A percentile compares a stretch with the other conserved stretches of the same genome.
phyloP scores from a whole-genome alignment of 2,329 filamentous ascomycete genomes.

The Hymenoscyphus fraxineus region DNA sequence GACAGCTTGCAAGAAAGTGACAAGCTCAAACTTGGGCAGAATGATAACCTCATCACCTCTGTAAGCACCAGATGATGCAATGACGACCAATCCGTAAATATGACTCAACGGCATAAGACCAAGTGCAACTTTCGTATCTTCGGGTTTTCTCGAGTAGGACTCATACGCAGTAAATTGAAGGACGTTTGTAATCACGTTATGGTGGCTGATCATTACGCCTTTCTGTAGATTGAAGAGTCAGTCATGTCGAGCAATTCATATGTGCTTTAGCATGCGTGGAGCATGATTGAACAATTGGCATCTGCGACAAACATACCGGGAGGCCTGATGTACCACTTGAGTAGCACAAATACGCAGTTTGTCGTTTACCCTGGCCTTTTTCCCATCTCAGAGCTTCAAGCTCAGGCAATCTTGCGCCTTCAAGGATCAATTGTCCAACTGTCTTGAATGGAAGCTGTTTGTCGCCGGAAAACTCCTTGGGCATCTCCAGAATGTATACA shows the following conservation, averaged over 20 bases:
- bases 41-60: slow-evolving; percentile 71
- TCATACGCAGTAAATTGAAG: slow-evolving; percentile 43
- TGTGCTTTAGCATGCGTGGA: neutral
- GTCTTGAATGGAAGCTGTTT: slow-evolving; percentile 54
- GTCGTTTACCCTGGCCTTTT: slow-evolving; percentile 61
- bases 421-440: slow-evolving; percentile 69
- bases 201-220: slow-evolving; percentile 82
- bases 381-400: slow-evolving; percentile 57
- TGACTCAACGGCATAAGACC: slow-evolving; percentile 86
- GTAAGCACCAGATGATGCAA: slow-evolving; percentile 62
- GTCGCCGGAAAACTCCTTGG: slow-evolving; percentile 49
- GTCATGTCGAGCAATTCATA: neutral
- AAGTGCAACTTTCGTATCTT: slow-evolving; percentile 39
- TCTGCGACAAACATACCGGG: slow-evolving; percentile 52
- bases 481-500: slow-evolving; percentile 70
- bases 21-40: slow-evolving; percentile 71
- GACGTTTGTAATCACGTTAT: slow-evolving; percentile 76
- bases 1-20: slow-evolving; percentile 59
- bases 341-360: slow-evolving; percentile 79
- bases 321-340: slow-evolving; percentile 41
- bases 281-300: neutral
- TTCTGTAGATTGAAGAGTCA: slow-evolving; percentile 44
- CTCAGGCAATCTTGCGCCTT: slow-evolving; percentile 52
- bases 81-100: slow-evolving; percentile 73
- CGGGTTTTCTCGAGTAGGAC: slow-evolving; percentile 45